Conservation (phyloP, 2,329 filamentous ascomycete species). For the Sporothrix brunneoviolacea region DNA sequence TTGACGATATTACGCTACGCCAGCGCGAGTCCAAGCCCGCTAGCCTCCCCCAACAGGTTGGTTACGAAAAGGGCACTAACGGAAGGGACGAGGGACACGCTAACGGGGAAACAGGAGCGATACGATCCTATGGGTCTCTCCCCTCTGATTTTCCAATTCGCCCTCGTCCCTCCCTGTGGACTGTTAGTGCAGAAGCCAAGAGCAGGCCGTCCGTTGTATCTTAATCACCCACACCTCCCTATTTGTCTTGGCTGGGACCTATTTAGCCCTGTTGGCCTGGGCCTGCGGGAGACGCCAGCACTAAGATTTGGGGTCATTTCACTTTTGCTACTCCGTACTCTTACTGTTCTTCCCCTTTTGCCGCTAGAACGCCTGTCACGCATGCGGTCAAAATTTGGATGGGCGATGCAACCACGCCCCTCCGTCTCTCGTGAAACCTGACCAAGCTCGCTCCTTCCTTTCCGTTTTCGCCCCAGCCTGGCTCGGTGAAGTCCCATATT, state of each 20-base stretch:
- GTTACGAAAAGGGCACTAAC: background rate
- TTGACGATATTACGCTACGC: background rate
- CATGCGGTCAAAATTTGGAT: background rate
- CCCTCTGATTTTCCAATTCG: too few relatives aligned
- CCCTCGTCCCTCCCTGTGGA: background rate
- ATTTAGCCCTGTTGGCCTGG: background rate
- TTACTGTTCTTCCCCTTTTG: background rate
- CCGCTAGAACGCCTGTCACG: background rate
- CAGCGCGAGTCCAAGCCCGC: background rate
- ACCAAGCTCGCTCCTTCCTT: background rate
- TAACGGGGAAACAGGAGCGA: slow-evolving; percentile 1
- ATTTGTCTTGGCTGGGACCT: background rate
- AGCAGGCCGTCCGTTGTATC: too few relatives aligned
- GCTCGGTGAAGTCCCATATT: too few relatives aligned
- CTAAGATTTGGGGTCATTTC: background rate
- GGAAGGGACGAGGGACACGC: background rate
- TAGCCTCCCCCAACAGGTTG: slow-evolving; percentile 8
- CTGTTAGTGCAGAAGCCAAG: too few relatives aligned
- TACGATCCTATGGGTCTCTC: background rate
- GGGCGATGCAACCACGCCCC: background rate
- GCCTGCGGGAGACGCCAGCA: slow-evolving; percentile 3
- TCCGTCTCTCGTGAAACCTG: too few relatives aligned
- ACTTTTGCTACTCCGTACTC: background rate
- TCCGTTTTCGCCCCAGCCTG: too few relatives aligned
- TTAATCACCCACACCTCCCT: background rate